Base-by-base conservation (phyloP, 192 early-diverging fungal species). In the Ambispora gerdemannii region DNA sequence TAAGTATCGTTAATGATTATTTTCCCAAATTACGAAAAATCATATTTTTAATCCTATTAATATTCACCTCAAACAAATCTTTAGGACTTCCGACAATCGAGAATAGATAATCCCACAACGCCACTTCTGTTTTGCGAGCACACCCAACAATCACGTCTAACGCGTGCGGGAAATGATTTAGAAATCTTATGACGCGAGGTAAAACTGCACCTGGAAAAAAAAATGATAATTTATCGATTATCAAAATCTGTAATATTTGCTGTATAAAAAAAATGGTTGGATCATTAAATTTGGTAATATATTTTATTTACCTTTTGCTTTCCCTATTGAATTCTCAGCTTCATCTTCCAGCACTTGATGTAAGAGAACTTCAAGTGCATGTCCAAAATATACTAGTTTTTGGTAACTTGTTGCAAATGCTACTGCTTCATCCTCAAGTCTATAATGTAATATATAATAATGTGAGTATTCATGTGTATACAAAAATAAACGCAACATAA, bases 61-160 rank as follows among this genome's bases (percentile, higher is more conserved):
- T 28, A 65, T 52, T 30, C 19, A 92, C 91, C 80, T 90, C 82
- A 77, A 97, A 98, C 47, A 99, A 83, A 24, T 78, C 82, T 47
- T 89, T 88, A 0, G 92, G 89, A 28, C 95, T 89, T 10, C 94
- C 97, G 1, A 93, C 89, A 65, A 89, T 85, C 2, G 82, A 80
- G 78, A 98, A 98, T 55, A 98, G 82, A 52, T 87, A 88, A 20
- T 87, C 81, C 97, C 97, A 99, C 36, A 94, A 80, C 15, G 93
- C 85, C 0, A 92, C 89, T 75, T 99, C 97, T n/a, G 93, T 92
- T 75, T 99, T 99, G 65, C 97, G 81, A 4, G 97, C 96, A 74
- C 96, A 98, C 31, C 92, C 90, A 11, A 93, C 94, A 74, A 99
- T 91, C 24, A 95, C 88, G 56, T 98, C 96, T 38, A 93, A 75